Evolutionary conservation across 2,329 filamentous ascomycete genomes (phyloP), one percentile per base, ranked within the genome.

Genomic region (Penicillium sp.): DNA sequence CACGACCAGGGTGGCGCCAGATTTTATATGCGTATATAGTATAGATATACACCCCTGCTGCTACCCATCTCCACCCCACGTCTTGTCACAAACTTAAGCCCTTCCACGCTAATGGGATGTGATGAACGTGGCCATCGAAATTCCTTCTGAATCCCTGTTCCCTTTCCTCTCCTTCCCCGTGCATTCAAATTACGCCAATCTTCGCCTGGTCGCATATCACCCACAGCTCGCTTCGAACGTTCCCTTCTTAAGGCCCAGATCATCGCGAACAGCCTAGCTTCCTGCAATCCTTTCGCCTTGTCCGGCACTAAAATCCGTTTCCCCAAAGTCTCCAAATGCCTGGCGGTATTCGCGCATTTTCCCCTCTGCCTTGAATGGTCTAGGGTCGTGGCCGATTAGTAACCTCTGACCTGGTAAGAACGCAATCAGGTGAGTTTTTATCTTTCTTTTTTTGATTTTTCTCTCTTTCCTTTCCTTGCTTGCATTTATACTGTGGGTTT

Each of bases 101-200:
- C 60, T 60, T 65, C 62, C 63, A 65, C 63, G 59, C 60, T 64
- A 64, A 55, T 48, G 54, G 58, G 50, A 60, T 66, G 65, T 67
- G 64, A 67, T 64, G 57, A 64, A 64, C 56, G 59, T 64, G 58
- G 54, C 47, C 35, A 55, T 57, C 52, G 2, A 42, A 49, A 51
- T 50, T 27, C 33, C 35, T 35, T 49, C 33, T 50, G 3, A 44
- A 58, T 59, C 55, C 58, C 55, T 54, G 56, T 49, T 52, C 35
- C 47, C 55, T 61, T 42, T 39, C 46, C 49, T 50, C 60, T 56
- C 48, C 54, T 55, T 47, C n/a, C 57, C 55, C 44, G 49, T 45
- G 37, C 56, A 56, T 56, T 33, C 33, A 33, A 49, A n/a, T 24
- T 52, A 49, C 46, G 24, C 31, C 54, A 39, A 54, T 56, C 53